Conservation (phyloP, 2,329 filamentous ascomycete genomes). For the Ascochyta rabiei region DNA sequence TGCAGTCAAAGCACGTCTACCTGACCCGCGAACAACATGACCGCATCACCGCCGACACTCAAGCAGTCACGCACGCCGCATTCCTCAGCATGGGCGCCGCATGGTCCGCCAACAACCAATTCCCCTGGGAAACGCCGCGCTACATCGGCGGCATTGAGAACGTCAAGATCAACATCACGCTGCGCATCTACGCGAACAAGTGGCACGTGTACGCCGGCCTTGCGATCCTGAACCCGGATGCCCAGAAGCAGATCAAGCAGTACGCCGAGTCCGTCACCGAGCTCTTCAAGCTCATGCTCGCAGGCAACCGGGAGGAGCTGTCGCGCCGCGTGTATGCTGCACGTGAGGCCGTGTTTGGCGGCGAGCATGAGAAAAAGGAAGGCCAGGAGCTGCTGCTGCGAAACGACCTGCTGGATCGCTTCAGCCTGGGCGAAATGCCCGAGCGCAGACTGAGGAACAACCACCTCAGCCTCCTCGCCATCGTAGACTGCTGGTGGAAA, state of each 20-base stretch:
- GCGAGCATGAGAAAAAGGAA: conserved; percentile 57
- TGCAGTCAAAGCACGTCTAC: conserved; percentile 84
- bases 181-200: conserved; percentile 97
- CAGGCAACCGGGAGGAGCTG: conserved; percentile 77
- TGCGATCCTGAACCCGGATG: conserved; percentile 93
- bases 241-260: conserved; percentile 89
- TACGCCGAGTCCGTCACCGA: conserved; percentile 93
- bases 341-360: conserved; percentile 70
- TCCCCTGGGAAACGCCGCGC: conserved; percentile 94
- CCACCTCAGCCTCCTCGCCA: conserved; percentile 89
- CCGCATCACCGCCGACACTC: conserved; percentile 96
- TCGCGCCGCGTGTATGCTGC: conserved; percentile 77
- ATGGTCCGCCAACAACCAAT: conserved; percentile 93
- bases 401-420: conserved; percentile 85
- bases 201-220: conserved; percentile 99
- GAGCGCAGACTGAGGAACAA: conserved; percentile 81
- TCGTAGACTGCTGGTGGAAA: conserved; percentile 98
- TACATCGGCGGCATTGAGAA: conserved; percentile 98
- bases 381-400: conserved; percentile 70
- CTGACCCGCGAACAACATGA: conserved; percentile 89
- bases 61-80: conserved; percentile 96
- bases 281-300: conserved; percentile 95
- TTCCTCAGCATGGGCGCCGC: conserved; percentile 97
- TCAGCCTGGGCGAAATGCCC: conserved; percentile 76
- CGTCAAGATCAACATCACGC: conserved; percentile 97